Base-by-base conservation (phyloP, 2,329 filamentous ascomycete genomes). In the Neophaeococcomyces aloes region DNA sequence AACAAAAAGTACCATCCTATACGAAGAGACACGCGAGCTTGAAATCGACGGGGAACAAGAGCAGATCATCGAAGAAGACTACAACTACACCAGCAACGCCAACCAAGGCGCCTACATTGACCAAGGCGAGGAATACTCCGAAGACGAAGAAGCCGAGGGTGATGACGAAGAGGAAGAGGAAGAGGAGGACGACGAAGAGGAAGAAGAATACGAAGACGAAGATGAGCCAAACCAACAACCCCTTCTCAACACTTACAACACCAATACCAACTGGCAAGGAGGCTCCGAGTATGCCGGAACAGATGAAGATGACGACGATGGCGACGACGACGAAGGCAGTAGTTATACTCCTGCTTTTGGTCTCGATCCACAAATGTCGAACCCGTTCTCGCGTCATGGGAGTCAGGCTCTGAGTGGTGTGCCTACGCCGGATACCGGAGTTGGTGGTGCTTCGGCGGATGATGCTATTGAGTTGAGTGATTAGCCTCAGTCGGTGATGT, bases 401-500 rank as follows among this genome's bases (percentile, higher is more conserved):
- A 35, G 36, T 29, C 14, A 34, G 11, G 36, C 17, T 25, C 34
- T 30, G 18, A 27, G 17, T 35, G 44, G 31, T 29, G 46, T 47
- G 4, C 41, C 49, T 19, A 29, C 44, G 15, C 49, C 50, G 18
- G 48, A 49, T 37, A 44, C 49, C 19, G 47, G 43, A 31, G 53
- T 44, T 1, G 45, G 48, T 5, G 53, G 53, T 7, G 49, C 38
- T 7, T 55, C 46, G 13, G 41, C 40, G 19, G 52, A 56, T 21
- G 53, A 55, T 37, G 53, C 53, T 1, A 41, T 56, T 32, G 52
- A 51, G 19, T 40, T 56, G 46, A 53, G 52, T 45, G 53, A 56
- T 46, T 47, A 38, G 19, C n/a, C 6, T 8, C 8, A 15, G 17
- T 10, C 15, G 7, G 17, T 34, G n/a, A n/a, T n/a, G n/a, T n/a